phyloP scores from a whole-genome alignment of 2,329 filamentous ascomycete species.

The Bertia moriformis region DNA sequence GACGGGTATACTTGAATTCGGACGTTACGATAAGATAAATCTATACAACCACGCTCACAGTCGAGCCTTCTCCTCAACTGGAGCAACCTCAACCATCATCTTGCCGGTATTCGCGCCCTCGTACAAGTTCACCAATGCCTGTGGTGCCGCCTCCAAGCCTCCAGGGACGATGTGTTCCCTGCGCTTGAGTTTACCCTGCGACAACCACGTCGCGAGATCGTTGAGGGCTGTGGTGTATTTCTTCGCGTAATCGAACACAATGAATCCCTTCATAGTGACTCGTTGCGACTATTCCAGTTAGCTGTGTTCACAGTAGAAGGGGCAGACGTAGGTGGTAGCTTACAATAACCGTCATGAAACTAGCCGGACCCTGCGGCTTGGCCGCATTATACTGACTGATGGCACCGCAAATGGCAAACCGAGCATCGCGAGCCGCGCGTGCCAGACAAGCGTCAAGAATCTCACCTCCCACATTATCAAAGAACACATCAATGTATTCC shows the following conservation, averaged over 20 bases:
- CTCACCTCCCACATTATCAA: constrained; percentile 61
- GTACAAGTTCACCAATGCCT: constrained; percentile 49
- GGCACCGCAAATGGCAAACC: constrained; percentile 58
- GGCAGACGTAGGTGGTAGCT: background rate
- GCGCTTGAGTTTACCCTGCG: constrained; percentile 56
- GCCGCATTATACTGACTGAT: constrained; percentile 57
- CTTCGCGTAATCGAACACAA: constrained; percentile 52
- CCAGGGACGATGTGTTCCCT: constrained; percentile 59
- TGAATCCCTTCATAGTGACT: constrained; percentile 56
- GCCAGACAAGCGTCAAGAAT: constrained; percentile 52
- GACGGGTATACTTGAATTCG: background rate
- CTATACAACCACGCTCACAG: too few relatives aligned
- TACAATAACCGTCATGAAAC: background rate
- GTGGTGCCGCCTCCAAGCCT: constrained; percentile 49
- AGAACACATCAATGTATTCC: constrained; percentile 54
- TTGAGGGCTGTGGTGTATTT: constrained; percentile 41
- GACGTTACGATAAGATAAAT: too few relatives aligned
- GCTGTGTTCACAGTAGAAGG: background rate
- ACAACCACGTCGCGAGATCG: constrained; percentile 53
- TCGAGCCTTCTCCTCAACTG: constrained; percentile 2
- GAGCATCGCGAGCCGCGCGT: constrained; percentile 44
- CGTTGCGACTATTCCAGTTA: constrained; percentile 32
- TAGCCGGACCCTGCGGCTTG: constrained; percentile 34
- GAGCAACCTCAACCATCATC: constrained; percentile 34
- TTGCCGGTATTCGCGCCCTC: constrained; percentile 58